Base-by-base conservation (phyloP, 768 basidiomycete species). In the Rhodosporidiobolus sp. region DNA sequence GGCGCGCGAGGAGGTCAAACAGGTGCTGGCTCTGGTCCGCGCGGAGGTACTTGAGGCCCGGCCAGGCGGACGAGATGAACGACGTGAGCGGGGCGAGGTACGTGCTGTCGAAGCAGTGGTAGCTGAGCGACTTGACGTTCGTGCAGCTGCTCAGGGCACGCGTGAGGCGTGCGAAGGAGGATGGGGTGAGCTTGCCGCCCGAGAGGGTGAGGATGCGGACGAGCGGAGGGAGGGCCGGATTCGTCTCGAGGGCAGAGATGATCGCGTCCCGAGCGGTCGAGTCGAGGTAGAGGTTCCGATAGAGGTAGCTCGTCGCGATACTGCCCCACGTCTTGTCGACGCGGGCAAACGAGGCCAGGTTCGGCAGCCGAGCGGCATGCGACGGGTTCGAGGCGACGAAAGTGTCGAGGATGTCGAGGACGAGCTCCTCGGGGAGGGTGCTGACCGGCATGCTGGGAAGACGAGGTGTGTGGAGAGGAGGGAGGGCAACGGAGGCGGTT, bases 241-340 rank as follows among this genome's bases (percentile, higher is more conserved):
- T 58, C 12, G 14, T 1, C 24, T 62, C 53, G 24, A 72, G 43
- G 12, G 70, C 38, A 2, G 43, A 19, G 20, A 72, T 43, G 26
- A 72, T 59, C 32, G 12, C 28, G 20, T 11, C 1, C 28, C 70
- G 55, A 30, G 38, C 19, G 7, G 28, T 26, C 0, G 49, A 59
- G 56, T 63, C 65, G 61, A 72, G 49, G 70, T 67, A 63, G 28
- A 72, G 60, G 30, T 63, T 63, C 14, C 70, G 61, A 28, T 67
- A 72, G 20, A 72, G 57, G 26, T 55, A 38, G 0, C 55, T 52
- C 9, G 63, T 72, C 32, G 70, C 49, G 43, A 56, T 14, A 4
- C 34, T 24, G 56, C 35, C 4, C 46, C 66, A 72, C 1, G n/a
- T 48, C 26, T 48, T 48, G 46, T 46, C 53, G 7, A 63, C 45